These are phyloP conservation scores for Petunia hybrid DNA, from an alignment of 305 asterid genomes.

Conservation along the genomic window DNA sequence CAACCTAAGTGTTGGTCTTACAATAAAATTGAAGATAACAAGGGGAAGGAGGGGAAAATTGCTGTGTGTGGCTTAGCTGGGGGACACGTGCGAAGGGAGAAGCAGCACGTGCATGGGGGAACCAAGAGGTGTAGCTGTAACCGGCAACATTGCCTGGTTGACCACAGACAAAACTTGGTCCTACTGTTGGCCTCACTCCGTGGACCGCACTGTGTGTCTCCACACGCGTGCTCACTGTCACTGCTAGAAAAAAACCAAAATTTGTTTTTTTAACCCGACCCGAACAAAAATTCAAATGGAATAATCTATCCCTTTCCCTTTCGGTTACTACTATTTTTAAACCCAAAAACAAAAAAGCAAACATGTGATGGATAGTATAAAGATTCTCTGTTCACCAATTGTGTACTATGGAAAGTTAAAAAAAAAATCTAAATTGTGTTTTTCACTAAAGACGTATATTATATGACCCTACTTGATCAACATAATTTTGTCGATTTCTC, in stretches of 20 bases:
- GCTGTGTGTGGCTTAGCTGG: conserved; percentile 42
- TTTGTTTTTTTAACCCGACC: neutral
- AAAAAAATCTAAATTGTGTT: conserved; percentile 9
- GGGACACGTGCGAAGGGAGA: conserved; percentile 48
- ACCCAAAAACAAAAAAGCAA: conserved; percentile 12
- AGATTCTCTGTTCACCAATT: conserved; percentile 50
- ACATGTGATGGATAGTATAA: conserved; percentile 48
- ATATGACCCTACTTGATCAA: conserved; percentile 52
- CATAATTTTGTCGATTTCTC: conserved; percentile 38
- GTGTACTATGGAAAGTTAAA: conserved; percentile 30
- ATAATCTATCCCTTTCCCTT: neutral
- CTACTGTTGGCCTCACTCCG: conserved; percentile 33
- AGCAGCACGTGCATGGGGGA: conserved; percentile 50
- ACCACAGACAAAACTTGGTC: conserved; percentile 53
- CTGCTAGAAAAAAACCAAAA: neutral
- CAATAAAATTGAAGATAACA: neutral
- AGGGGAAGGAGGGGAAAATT: neutral
- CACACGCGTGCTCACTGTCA: conserved; percentile 36
- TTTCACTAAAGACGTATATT: conserved; percentile 39
- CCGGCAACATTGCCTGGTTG: conserved; percentile 58
- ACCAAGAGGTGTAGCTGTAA: conserved; percentile 35
- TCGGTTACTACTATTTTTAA: neutral
- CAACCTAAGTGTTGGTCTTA: neutral
- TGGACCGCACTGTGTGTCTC: conserved; percentile 43
- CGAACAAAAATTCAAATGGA: neutral